Base-by-base conservation (phyloP, 2,329 filamentous ascomycete genomes). In the Fusarium sp. region DNA sequence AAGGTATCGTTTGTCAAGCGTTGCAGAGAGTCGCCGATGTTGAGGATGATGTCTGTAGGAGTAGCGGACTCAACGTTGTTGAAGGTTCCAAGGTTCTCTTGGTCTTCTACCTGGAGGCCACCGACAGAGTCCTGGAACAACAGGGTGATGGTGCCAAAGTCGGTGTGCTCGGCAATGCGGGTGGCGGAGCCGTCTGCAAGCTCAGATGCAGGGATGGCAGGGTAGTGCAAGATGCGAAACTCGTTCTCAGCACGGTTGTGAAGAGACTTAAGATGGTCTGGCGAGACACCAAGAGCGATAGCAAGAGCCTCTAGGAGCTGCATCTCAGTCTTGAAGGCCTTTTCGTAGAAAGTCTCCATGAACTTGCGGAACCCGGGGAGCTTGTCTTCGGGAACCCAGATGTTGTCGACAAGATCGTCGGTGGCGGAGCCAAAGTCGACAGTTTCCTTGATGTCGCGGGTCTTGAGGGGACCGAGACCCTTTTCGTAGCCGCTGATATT, bases 291-390 rank as follows among this genome's bases (percentile, higher is more conserved):
- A 84, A 95, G 87, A 0, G 91, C 93, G 15, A 94, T 80, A 2
- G 92, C 92, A 59, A 95, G 91, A 8, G 92, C 91, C 5, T 89
- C 84, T 89, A 96, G 94, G 28, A 95, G 85, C 63, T 92, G 82
- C 45, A 87, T 83, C 78, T 97, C 91, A 38, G 97, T 80, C 17
- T 82, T 77, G 77, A 93, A 92, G 78, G 92, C 94, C 59, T 84
- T 84, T 17, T 85, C 84, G 70, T 91, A 92, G 78, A 97, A 97
- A 2, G 79, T 78, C 53, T 89, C 75, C 72, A 75, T 75, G 24
- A 76, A 75, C 2, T 36, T 57, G 31, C 73, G 61, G 47, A 76
- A 72, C 10, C 72, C 67, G 7, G 73, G 68, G 43, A 75, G 53
- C 24, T 69, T 51, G 19, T 67, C 68, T 13, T 76, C 75, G 0